Evolutionary conservation across 129 eudicot species (phyloP), one percentile per base, ranked within the genome.

Genomic region (carrot (Daucus carota)): DNA sequence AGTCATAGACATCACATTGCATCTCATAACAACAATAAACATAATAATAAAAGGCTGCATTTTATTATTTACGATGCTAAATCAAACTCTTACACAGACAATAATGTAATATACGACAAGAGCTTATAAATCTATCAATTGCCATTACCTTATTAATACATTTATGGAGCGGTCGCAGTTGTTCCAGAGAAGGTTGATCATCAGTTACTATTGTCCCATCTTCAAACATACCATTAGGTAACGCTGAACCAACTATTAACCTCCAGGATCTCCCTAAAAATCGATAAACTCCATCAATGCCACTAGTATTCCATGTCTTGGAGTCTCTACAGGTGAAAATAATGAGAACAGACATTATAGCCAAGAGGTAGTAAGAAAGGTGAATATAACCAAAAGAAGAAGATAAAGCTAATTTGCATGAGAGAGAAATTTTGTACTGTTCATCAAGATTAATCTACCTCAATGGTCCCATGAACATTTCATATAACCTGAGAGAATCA

Each of bases 401-500:
- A 69, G 26, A 17, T 36, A 69, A 22, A 69, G 46, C 11, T 38
- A 36, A 34, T 40, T 38, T 14, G 52, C 41, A 42, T 26, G 13
- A 40, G 26, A 2, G 12, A 1, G 8, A 71, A 10, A 42, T 36
- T 36, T 0, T 11, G 15, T 2, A 11, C 28, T 42, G 57, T 41
- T 9, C n/a, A 34, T 50, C 31, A 63, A 68, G 50, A 71, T 38
- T 47, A 32, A 33, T 50, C 71, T 79, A 94, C 99, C 99, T 87
- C 74, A 94, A 79, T 81, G 99, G 99, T 52, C 99, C 99, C 99
- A 91, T 94, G 85, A 94, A 94, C 99, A 94, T 94, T 83, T 94
- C 99, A 76, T 94, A 94, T 76, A 94, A 82, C 52, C 99, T 90
- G 73, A 94, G 97, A 68, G 99, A 89, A 77, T 94, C 99, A 44